A percentile compares a stretch with the other conserved stretches of the same genome.
Evolutionary conservation across 352 stramenopile genomes (phyloP).

Genomic region (Pythium phragmitis): DNA sequence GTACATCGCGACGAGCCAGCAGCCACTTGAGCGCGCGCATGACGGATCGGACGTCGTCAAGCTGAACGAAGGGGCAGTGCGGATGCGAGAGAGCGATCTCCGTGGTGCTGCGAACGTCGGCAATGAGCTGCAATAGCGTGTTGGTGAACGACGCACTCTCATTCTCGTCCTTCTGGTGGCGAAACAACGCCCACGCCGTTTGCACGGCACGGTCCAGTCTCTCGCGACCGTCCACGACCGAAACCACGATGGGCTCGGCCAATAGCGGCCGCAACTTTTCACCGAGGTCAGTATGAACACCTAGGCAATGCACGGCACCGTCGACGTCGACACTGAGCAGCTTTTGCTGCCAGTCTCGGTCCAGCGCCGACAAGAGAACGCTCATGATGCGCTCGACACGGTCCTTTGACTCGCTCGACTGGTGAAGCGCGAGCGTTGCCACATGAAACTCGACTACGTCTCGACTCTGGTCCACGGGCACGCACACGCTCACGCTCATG

Average conservation of each 20-base stretch:
- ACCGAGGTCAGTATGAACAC: conserved; percentile 1
- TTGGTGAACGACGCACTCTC: background rate
- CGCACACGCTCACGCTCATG: conserved; percentile 29
- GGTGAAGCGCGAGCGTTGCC: conserved; percentile 27
- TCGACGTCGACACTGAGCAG: conserved; percentile 23
- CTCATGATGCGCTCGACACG: conserved; percentile 7
- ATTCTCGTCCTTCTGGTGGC: background rate
- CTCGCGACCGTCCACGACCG: background rate
- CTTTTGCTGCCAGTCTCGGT: conserved; percentile 32
- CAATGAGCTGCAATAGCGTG: conserved; percentile 6
- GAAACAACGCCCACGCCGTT: conserved; percentile 1
- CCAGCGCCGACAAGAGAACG: conserved; percentile 22
- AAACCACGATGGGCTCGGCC: background rate
- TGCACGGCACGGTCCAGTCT: background rate
- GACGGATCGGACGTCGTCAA: conserved; percentile 3
- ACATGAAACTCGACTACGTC: conserved; percentile 32
- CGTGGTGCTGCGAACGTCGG: background rate
- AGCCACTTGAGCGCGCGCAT: conserved; percentile 16
- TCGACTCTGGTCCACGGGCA: conserved; percentile 15
- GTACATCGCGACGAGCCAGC: conserved; percentile 4
- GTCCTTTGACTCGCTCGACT: conserved; percentile 18
- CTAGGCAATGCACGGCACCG: conserved; percentile 10
- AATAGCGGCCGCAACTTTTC: background rate
- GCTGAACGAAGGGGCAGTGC: conserved; percentile 10
- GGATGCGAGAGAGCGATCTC: background rate